Base-by-base conservation (phyloP, 176 grass and related monocot species). In the Oryza coarctata region DNA sequence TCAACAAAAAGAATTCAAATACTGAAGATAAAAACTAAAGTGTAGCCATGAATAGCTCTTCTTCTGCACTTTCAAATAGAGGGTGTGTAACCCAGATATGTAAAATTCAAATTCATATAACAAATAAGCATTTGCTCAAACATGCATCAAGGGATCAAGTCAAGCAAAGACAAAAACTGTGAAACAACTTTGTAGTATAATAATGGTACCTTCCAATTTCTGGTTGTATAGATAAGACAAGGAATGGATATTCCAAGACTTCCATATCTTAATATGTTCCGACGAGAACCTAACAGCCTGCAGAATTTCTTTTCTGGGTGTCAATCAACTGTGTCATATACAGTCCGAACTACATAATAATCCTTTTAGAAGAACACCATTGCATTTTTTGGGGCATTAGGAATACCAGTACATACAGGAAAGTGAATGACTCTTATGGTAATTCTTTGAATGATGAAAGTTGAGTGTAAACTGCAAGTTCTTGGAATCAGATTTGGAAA, bases 141-240 rank as follows among this genome's bases (percentile, higher is more conserved):
- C 47, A 63, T 20, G 57, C 5, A 29, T 29, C 58, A 70, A 83
- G 22, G 30, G 25, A 79, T 60, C 44, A 84, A 70, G 61, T 22
- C 62, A 79, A 45, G 70, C 68, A 70, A 80, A 7, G n/a, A 35
- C 17, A 11, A 62, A 75, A 79, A 79, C 6, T 32, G 26, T 22
- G 26, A 71, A 71, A 77, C 10, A 61, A 66, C 17, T 66, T 35
- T 2, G 31, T 29, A 63, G 7, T 78, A 39, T 83, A 64, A 61
- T 27, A 84, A 61, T 1, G 14, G 41, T 98, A 98, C 92, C 95
- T 98, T 98, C 92, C 95, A 93, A 82, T 98, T 98, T 63, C 90
- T 87, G 31, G 82, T 39, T 55, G 92, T 76, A 80, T 93, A 87
- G 58, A 98, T 45, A 73, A 98, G 62, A 89, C 86, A 95, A 70